Conservation (phyloP, 192 early-diverging fungal species). For the Jimgerdemannia flammicorona region DNA sequence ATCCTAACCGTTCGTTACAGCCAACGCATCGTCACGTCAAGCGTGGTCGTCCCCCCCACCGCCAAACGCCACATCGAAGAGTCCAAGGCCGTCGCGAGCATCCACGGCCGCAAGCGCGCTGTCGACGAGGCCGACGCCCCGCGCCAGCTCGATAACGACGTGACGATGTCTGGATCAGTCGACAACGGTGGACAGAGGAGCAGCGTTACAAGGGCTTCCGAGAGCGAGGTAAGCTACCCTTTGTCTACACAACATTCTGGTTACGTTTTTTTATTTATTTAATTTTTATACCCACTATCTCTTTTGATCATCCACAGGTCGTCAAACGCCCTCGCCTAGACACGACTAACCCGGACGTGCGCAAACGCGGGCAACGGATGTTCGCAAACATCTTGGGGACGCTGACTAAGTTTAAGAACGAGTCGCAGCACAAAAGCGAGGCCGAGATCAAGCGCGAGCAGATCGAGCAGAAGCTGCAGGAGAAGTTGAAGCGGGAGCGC, state of each 20-base stretch:
- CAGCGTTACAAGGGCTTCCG: background rate
- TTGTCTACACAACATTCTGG: background rate
- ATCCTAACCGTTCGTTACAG: background rate
- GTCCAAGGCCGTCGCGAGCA: background rate
- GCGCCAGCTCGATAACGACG: background rate
- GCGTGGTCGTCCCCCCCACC: background rate
- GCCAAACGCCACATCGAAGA: background rate
- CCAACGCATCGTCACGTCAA: background rate
- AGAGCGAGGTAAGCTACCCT: background rate
- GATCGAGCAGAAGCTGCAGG: background rate
- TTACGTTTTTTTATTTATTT: background rate
- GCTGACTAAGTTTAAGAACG: conserved; percentile 50
- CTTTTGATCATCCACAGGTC: background rate
- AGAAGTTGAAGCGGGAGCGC: background rate
- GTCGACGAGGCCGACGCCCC: background rate
- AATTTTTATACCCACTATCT: background rate
- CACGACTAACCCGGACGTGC: conserved; percentile 14
- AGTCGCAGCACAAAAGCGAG: conserved; percentile 37
- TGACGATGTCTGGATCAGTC: background rate
- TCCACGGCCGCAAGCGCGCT: background rate
- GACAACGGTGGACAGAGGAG: background rate
- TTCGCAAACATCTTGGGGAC: conserved; percentile 52
- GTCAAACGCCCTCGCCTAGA: background rate
- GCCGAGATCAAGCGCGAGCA: conserved; percentile 22
- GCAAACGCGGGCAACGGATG: conserved; percentile 38